Conservation (phyloP, 2,329 filamentous ascomycete species). For the Ceratocystis eucalypticola region DNA sequence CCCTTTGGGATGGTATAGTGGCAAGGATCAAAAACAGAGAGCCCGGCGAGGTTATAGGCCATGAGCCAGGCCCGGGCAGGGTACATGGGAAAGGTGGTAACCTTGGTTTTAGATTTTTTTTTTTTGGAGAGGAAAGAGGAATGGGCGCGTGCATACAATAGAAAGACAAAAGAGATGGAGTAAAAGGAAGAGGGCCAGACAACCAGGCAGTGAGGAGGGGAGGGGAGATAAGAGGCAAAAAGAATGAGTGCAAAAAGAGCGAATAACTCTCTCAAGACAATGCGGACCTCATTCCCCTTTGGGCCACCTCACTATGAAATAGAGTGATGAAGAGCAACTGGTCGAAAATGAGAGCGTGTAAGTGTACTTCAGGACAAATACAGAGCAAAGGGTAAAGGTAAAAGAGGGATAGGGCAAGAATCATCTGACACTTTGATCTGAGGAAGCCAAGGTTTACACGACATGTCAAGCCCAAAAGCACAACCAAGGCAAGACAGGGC, state of each 20-base stretch:
- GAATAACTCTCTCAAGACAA: neutral
- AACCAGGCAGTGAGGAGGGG: neutral
- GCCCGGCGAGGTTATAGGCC: neutral
- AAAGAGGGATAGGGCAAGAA: neutral
- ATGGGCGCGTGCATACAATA: neutral
- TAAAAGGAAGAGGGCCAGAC: neutral
- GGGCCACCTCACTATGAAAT: neutral
- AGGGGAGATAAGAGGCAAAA: neutral
- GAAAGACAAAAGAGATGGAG: neutral
- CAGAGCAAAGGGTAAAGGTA: neutral
- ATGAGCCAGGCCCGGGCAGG: conserved; percentile 7
- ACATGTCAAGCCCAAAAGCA: neutral
- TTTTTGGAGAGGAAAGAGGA: neutral
- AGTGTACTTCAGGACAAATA: neutral
- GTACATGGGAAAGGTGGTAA: conserved; percentile 3
- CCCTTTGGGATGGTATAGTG: neutral
- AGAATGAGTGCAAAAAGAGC: neutral
- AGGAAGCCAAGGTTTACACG: neutral
- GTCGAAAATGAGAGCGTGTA: neutral
- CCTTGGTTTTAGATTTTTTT: conserved; percentile 4
- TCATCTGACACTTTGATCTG: conserved; percentile 8
- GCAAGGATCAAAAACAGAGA: conserved; percentile 12
- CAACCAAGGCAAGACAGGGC: neutral
- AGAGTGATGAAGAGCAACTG: neutral
- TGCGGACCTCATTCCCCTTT: neutral